Evolutionary conservation across 495 filamentous ascomycete genomes (phyloP).

Genomic region (Penicillium waksmanii): DNA sequence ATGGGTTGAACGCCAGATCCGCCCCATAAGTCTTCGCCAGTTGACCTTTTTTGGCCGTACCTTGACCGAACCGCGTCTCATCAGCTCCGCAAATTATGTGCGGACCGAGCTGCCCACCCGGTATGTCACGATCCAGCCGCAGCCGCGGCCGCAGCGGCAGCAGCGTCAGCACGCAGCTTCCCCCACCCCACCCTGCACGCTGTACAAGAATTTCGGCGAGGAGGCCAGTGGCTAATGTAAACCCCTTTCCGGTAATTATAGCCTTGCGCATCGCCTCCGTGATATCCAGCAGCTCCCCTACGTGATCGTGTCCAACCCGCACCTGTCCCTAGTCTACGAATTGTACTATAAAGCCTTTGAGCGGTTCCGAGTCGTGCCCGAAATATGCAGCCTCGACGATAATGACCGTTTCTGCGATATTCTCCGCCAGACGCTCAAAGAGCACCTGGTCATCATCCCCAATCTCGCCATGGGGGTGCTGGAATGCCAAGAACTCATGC

Average conservation of each 20-base stretch:
- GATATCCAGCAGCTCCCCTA: slow-evolving; percentile 98
- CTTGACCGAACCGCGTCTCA: slow-evolving; percentile 83
- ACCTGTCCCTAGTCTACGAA: slow-evolving; percentile 94
- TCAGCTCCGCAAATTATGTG: slow-evolving; percentile 96
- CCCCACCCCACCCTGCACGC: background rate
- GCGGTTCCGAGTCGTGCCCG: slow-evolving; percentile 76
- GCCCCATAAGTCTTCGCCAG: slow-evolving; percentile 86
- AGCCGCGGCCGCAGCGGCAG: background rate
- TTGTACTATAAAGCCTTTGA: slow-evolving; percentile 97
- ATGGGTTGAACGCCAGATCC: slow-evolving; percentile 83
- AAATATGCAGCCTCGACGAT: slow-evolving; percentile 84
- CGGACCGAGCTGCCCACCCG: slow-evolving; percentile 92
- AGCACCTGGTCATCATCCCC: slow-evolving; percentile 92
- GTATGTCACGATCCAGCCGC: slow-evolving; percentile 41
- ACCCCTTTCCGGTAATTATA: slow-evolving; percentile 29
- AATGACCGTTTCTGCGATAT: slow-evolving; percentile 88
- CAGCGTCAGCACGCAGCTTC: background rate
- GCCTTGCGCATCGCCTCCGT: slow-evolving; percentile 88
- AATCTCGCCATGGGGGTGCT: slow-evolving; percentile 92
- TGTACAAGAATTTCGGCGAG: background rate
- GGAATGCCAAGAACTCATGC: slow-evolving; percentile 80
- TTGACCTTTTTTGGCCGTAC: slow-evolving; percentile 94
- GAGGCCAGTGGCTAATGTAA: background rate
- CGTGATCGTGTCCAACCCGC: slow-evolving; percentile 91
- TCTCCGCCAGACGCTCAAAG: slow-evolving; percentile 75